These are phyloP conservation scores for Venturia aucupariae DNA, from an alignment of 2,329 filamentous ascomycete species.

Conservation along the genomic window DNA sequence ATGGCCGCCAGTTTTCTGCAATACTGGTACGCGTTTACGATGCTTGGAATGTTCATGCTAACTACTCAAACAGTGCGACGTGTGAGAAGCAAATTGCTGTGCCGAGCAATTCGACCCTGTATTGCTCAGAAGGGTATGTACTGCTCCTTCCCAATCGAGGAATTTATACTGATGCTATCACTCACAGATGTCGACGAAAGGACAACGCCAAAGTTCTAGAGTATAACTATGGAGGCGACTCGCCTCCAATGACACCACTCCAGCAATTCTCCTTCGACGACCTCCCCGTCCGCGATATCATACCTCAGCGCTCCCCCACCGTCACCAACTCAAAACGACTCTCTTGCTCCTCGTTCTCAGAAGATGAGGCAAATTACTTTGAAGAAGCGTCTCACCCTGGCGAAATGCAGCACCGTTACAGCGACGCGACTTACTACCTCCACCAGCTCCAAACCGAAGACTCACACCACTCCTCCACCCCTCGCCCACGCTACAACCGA, in stretches of 20 bases:
- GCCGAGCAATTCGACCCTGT: constrained; percentile 50
- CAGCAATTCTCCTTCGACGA: constrained; percentile 20
- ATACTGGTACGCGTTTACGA: constrained; percentile 36
- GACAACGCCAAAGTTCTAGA: constrained; percentile 32
- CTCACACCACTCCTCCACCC: constrained; percentile 19
- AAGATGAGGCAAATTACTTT: constrained; percentile 24
- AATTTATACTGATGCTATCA: neutral
- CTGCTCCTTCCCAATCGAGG: constrained; percentile 10
- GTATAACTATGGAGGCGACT: constrained; percentile 23
- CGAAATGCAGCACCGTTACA: constrained; percentile 24
- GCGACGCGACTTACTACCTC: constrained; percentile 25
- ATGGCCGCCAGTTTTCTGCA: constrained; percentile 45
- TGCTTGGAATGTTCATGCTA: constrained; percentile 7
- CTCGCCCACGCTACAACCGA: constrained; percentile 28
- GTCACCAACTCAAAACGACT: constrained; percentile 28
- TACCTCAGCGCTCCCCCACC: constrained; percentile 40
- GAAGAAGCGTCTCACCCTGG: constrained; percentile 31
- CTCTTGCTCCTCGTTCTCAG: constrained; percentile 27
- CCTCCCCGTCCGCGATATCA: constrained; percentile 31
- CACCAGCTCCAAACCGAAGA: constrained; percentile 17
- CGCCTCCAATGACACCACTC: constrained; percentile 27
- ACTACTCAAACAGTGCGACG: constrained; percentile 40
- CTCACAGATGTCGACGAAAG: constrained; percentile 37
- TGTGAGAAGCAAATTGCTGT: constrained; percentile 58
- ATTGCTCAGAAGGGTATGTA: constrained; percentile 55